Percentiles rank a stretch among this genome's conserved stretches.
These are phyloP conservation scores for Bodo saltans DNA, from an alignment of 78 protist species.

Conservation along the genomic window DNA sequence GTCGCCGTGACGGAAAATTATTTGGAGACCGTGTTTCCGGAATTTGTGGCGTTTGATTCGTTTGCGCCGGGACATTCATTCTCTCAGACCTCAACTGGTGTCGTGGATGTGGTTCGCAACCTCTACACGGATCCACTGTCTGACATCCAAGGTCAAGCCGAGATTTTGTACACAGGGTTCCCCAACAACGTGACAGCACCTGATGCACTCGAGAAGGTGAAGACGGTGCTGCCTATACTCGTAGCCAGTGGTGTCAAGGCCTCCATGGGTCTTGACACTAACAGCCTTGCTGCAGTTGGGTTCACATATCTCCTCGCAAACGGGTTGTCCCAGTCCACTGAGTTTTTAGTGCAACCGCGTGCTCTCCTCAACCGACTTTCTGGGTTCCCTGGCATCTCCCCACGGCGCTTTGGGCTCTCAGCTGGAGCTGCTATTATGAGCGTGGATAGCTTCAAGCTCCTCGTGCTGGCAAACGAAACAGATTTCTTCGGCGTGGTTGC, in stretches of 20 bases:
- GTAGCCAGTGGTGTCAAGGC: neutral
- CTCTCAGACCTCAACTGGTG: neutral
- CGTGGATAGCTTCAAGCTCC: constrained; percentile 40
- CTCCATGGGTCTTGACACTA: neutral
- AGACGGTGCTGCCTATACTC: neutral
- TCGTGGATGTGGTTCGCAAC: neutral
- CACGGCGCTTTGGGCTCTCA: constrained; percentile 40
- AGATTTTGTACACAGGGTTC: neutral
- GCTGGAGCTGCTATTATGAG: constrained; percentile 52
- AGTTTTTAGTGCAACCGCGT: neutral
- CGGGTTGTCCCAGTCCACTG: neutral
- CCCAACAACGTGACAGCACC: neutral
- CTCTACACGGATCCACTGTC: neutral
- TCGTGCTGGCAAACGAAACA: constrained; percentile 11
- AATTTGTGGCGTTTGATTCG: neutral
- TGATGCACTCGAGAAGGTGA: neutral
- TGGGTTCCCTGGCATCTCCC: constrained; percentile 52
- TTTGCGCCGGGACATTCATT: neutral
- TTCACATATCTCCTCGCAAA: neutral
- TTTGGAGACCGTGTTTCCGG: neutral
- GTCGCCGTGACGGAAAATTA: neutral
- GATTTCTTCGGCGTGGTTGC: neutral
- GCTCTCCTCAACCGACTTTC: constrained; percentile 40
- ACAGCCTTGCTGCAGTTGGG: neutral
- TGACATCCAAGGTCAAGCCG: neutral